Conservation (phyloP, 2,329 filamentous ascomycete genomes). For the Monilinia fructicola region DNA sequence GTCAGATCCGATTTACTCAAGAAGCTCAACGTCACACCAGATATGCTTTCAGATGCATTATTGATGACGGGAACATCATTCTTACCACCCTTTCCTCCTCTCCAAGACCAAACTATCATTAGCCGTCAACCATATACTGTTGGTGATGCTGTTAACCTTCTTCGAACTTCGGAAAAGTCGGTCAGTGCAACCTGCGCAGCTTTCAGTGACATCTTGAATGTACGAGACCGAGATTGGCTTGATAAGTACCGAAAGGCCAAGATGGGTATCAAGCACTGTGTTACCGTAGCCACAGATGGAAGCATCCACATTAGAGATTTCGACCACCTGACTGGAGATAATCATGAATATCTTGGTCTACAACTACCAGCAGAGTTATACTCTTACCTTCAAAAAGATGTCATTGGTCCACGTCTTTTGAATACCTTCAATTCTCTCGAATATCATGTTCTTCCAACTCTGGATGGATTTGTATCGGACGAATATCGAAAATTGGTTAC, state of each 20-base stretch:
- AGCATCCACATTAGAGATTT: slow-evolving; percentile 72
- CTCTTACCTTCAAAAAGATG: slow-evolving; percentile 80
- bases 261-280: slow-evolving; percentile 83
- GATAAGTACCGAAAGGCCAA: slow-evolving; percentile 84
- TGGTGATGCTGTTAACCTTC: slow-evolving; percentile 73
- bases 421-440: slow-evolving; percentile 81
- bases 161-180: slow-evolving; percentile 67
- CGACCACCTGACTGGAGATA: slow-evolving; percentile 74
- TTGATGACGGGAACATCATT: slow-evolving; percentile 82
- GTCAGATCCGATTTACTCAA: slow-evolving; percentile 70
- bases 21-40: slow-evolving; percentile 62
- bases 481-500: slow-evolving; percentile 81
- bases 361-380: slow-evolving; percentile 87
- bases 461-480: slow-evolving; percentile 77
- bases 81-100: slow-evolving; percentile 73
- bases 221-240: slow-evolving; percentile 71
- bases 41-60: slow-evolving; percentile 79
- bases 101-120: slow-evolving; percentile 60
- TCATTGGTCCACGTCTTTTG: slow-evolving; percentile 76
- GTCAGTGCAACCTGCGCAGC: slow-evolving; percentile 73
- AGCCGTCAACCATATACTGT: slow-evolving; percentile 57
- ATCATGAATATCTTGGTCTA: slow-evolving; percentile 87
- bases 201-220: slow-evolving; percentile 75
- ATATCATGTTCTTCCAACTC: slow-evolving; percentile 75
- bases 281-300: slow-evolving; percentile 64